phyloP scores from a whole-genome alignment of 352 stramenopile species.

The Globisporangium mamillatum region DNA sequence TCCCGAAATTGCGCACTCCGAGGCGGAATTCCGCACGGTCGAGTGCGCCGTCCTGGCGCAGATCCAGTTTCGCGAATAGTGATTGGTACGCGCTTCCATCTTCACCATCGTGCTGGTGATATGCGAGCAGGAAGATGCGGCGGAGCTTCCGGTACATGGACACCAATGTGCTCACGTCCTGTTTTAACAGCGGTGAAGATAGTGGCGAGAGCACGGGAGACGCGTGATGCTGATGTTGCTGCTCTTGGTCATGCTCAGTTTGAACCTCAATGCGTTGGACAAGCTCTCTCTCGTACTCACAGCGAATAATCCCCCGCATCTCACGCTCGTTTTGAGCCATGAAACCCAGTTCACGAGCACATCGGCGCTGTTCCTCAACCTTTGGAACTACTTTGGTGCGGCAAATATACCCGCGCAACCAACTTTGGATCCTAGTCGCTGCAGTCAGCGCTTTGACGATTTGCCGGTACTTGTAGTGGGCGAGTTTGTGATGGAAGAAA shows the following conservation, averaged over 20 bases:
- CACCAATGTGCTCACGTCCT: slow-evolving; percentile 41
- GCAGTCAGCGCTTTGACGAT: slow-evolving; percentile 1
- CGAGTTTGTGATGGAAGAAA: slow-evolving; percentile 18
- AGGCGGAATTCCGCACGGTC: slow-evolving; percentile 65
- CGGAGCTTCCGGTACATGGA: slow-evolving; percentile 48
- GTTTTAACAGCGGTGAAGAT: slow-evolving; percentile 19
- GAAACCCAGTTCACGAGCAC: slow-evolving; percentile 18
- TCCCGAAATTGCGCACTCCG: slow-evolving; percentile 39
- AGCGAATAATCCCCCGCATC: slow-evolving; percentile 15
- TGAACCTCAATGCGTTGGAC: slow-evolving; percentile 2
- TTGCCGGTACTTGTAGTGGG: background rate
- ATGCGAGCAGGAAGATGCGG: slow-evolving; percentile 39
- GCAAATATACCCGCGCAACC: slow-evolving; percentile 27
- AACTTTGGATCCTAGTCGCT: slow-evolving; percentile 31
- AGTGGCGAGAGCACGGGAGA: slow-evolving; percentile 10
- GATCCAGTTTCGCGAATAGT: slow-evolving; percentile 51
- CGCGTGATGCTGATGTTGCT: background rate
- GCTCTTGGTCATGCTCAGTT: slow-evolving; percentile 6
- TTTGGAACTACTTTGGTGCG: slow-evolving; percentile 20
- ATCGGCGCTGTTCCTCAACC: slow-evolving; percentile 17
- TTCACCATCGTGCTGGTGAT: slow-evolving; percentile 16
- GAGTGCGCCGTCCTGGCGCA: slow-evolving; percentile 44
- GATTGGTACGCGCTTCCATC: slow-evolving; percentile 11
- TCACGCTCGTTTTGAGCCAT: slow-evolving; percentile 45
- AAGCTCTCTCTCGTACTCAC: slow-evolving; percentile 14